Conservation (phyloP, 495 filamentous ascomycete species). For the Penicillium diatomitis region DNA sequence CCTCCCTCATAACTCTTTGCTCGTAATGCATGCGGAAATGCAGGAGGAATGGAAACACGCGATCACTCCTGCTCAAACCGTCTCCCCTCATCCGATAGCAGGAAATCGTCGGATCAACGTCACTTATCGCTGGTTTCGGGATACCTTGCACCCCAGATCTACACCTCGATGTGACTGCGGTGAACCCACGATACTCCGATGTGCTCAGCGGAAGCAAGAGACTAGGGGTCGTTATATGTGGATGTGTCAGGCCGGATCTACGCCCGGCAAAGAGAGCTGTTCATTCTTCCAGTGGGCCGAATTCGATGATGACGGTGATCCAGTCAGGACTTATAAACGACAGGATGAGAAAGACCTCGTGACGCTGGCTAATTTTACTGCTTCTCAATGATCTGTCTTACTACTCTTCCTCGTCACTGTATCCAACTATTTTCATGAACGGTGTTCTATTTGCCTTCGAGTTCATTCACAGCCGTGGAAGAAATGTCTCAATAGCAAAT, state of each 20-base stretch:
- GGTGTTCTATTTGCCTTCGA: background rate
- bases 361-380: constrained; percentile 24
- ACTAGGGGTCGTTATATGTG: constrained; percentile 81
- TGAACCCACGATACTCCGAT: constrained; percentile 63
- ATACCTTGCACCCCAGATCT: constrained; percentile 59
- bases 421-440: background rate
- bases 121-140: constrained; percentile 83
- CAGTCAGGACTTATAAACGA: constrained; percentile 44
- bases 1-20: constrained; percentile 84
- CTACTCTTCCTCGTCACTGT: background rate
- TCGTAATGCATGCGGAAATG: constrained; percentile 90
- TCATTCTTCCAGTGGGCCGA: constrained; percentile 82
- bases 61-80: constrained; percentile 60
- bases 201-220: constrained; percentile 65
- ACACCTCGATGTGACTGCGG: constrained; percentile 54
- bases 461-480: too few species aligned
- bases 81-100: constrained; percentile 74
- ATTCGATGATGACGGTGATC: constrained; percentile 81
- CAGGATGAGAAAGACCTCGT: constrained; percentile 15
- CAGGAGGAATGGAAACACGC: constrained; percentile 51
- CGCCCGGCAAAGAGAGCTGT: constrained; percentile 68
- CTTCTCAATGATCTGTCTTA: constrained; percentile 7
- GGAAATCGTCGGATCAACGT: constrained; percentile 80
- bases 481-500: too few species aligned
- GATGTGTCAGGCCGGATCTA: constrained; percentile 78